Conservation (phyloP, 257 asterid genomes). For the Solanum bulbocastanum region DNA sequence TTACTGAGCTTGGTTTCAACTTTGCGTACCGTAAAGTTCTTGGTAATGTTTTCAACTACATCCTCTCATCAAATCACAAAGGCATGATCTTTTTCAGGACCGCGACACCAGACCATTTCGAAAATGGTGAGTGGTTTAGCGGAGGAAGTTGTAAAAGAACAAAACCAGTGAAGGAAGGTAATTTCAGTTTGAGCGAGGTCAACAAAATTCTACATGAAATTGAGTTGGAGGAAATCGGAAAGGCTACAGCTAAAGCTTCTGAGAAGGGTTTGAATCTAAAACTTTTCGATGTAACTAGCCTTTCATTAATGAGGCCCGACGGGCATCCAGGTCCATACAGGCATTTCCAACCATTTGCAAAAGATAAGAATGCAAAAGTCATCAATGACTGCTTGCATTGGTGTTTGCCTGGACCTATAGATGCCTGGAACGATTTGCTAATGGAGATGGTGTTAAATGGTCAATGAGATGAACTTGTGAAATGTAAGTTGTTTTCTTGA, state of each 20-base stretch:
- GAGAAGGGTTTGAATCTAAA: constrained; percentile 39
- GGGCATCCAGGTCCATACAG: constrained; percentile 86
- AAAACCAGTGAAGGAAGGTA: constrained; percentile 49
- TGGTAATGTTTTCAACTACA: constrained; percentile 30
- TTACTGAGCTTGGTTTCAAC: constrained; percentile 45
- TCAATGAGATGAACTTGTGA: constrained; percentile 1
- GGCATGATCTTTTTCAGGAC: constrained; percentile 52
- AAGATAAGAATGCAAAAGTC: constrained; percentile 22
- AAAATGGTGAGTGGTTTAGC: constrained; percentile 58
- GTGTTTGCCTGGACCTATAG: constrained; percentile 93
- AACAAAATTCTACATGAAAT: constrained; percentile 27
- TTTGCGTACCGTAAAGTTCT: constrained; percentile 51
- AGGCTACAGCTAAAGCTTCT: constrained; percentile 27
- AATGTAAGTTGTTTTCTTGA: background rate
- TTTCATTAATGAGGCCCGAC: constrained; percentile 69
- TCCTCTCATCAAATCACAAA: constrained; percentile 35
- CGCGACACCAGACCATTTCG: constrained; percentile 60
- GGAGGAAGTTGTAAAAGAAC: constrained; percentile 62
- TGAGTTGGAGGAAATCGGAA: constrained; percentile 42
- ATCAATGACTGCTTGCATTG: constrained; percentile 76
- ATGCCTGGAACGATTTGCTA: constrained; percentile 76
- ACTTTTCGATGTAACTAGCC: constrained; percentile 42
- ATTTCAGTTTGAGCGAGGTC: constrained; percentile 26
- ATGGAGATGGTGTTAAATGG: constrained; percentile 56
- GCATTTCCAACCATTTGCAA: constrained; percentile 42